These are phyloP conservation scores for Colletotrichum agaves DNA, from an alignment of 2,329 filamentous ascomycete species.

Conservation along the genomic window DNA sequence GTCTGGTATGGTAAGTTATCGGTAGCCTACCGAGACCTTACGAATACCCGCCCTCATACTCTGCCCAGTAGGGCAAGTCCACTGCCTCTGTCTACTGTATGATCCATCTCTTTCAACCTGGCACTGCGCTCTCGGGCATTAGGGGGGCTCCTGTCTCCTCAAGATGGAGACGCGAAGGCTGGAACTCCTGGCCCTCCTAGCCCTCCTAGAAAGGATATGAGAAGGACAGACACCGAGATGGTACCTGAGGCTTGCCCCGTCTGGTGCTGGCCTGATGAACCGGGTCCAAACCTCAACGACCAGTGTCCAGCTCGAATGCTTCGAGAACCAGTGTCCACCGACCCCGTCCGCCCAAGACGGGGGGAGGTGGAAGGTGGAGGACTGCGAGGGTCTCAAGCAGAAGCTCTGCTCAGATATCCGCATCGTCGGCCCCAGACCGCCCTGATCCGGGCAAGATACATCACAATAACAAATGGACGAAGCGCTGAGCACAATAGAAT, in stretches of 20 bases:
- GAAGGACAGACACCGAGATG: slow-evolving; percentile 17
- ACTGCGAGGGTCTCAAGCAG: slow-evolving; percentile 21
- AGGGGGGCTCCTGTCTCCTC: slow-evolving; percentile 13
- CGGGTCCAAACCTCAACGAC: slow-evolving; percentile 9
- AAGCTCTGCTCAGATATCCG: slow-evolving; percentile 32
- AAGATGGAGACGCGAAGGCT: slow-evolving; percentile 8
- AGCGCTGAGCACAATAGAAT: neutral
- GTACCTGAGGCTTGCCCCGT: slow-evolving; percentile 31
- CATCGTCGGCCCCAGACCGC: slow-evolving; percentile 25
- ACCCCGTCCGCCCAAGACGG: slow-evolving; percentile 21
- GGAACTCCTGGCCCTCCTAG: slow-evolving; percentile 1
- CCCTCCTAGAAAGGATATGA: neutral
- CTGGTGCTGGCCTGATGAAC: slow-evolving; percentile 15
- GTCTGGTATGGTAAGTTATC: no score
- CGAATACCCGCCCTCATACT: slow-evolving; percentile 11
- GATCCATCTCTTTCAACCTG: slow-evolving; percentile 9
- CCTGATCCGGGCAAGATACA: slow-evolving; percentile 15
- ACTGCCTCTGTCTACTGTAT: neutral
- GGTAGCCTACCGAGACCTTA: neutral
- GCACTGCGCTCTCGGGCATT: slow-evolving; percentile 6
- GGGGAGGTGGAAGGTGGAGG: slow-evolving; percentile 31
- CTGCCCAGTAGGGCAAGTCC: slow-evolving; percentile 32
- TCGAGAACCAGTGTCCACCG: slow-evolving; percentile 20
- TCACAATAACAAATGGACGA: neutral
- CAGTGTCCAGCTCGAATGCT: slow-evolving; percentile 20